These are phyloP conservation scores for Pachysolen tannophilus DNA, from an alignment of 805 yeast genomes.

Conservation along the genomic window DNA sequence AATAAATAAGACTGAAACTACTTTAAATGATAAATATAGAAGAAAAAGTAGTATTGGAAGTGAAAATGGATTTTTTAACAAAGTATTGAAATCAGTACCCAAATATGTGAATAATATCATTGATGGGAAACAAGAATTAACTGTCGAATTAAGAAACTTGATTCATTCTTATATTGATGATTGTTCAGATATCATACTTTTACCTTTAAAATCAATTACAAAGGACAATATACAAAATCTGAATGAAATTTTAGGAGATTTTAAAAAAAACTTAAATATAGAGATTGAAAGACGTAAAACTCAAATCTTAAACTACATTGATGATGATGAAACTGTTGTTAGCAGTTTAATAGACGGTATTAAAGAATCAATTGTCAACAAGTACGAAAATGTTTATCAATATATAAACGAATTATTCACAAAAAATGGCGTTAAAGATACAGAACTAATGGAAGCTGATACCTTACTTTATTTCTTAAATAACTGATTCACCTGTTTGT, in stretches of 20 bases:
- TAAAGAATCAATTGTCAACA: conserved; percentile 49
- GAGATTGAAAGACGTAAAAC: conserved; percentile 49
- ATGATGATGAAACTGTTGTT: conserved; percentile 41
- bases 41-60: background rate
- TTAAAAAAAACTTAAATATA: conserved; percentile 42
- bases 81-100: conserved; percentile 57
- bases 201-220: conserved; percentile 23
- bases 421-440: conserved; percentile 30
- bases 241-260: conserved; percentile 18
- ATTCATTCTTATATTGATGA: conserved; percentile 63
- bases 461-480: conserved; percentile 36
- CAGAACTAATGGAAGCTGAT: conserved; percentile 51
- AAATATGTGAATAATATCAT: conserved; percentile 73
- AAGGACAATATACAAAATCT: conserved; percentile 8
- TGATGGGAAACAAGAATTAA: conserved; percentile 68
- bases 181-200: conserved; percentile 40
- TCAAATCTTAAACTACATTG: conserved; percentile 45
- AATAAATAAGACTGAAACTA: conserved; percentile 25
- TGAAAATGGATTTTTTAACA: conserved; percentile 10
- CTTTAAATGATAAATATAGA: conserved; percentile 4
- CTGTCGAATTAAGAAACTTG: conserved; percentile 59
- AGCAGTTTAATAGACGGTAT: conserved; percentile 54
- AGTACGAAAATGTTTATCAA: conserved; percentile 48
- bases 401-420: conserved; percentile 18
- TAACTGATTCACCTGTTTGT: conserved; percentile 9